A percentile compares a stretch with the other conserved stretches of the same genome.
Conservation (phyloP, 306 rosid genomes). For the Malus fusca region DNA sequence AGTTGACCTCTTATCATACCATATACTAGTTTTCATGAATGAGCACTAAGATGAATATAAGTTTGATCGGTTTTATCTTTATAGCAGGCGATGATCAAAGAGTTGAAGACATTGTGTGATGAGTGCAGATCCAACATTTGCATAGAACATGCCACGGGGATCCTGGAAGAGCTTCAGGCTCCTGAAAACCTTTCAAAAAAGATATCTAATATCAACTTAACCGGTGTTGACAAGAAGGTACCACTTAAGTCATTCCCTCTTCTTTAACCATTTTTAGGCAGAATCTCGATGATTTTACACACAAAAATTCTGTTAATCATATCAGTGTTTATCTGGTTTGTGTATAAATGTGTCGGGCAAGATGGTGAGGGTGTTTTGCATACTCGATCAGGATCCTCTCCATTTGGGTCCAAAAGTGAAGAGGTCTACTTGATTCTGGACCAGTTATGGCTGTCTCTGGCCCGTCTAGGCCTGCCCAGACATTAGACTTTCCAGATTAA, state of each 20-base stretch:
- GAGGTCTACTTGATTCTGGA: neutral
- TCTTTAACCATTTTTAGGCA: neutral
- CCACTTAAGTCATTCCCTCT: neutral
- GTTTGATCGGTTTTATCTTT: neutral
- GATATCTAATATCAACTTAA: conserved; percentile 29
- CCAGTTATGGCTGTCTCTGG: neutral
- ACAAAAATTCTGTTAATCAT: neutral
- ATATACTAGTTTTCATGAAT: neutral
- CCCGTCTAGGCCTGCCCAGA: neutral
- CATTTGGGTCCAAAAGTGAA: neutral
- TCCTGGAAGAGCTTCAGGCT: conserved; percentile 51
- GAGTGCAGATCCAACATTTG: conserved; percentile 52
- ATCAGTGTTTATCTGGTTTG: neutral
- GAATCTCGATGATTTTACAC: neutral
- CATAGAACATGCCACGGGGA: conserved; percentile 50
- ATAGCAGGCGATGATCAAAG: conserved; percentile 29
- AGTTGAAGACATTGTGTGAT: conserved; percentile 37
- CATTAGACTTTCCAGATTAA: neutral
- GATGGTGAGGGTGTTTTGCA: neutral
- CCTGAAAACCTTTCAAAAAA: conserved; percentile 46
- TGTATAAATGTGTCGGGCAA: neutral
- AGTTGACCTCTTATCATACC: neutral
- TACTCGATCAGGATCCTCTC: neutral
- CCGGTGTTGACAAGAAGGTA: conserved; percentile 41
- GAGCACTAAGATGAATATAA: neutral